Conservation (phyloP, 2,329 filamentous ascomycete genomes). For the Emergomyces africanus region DNA sequence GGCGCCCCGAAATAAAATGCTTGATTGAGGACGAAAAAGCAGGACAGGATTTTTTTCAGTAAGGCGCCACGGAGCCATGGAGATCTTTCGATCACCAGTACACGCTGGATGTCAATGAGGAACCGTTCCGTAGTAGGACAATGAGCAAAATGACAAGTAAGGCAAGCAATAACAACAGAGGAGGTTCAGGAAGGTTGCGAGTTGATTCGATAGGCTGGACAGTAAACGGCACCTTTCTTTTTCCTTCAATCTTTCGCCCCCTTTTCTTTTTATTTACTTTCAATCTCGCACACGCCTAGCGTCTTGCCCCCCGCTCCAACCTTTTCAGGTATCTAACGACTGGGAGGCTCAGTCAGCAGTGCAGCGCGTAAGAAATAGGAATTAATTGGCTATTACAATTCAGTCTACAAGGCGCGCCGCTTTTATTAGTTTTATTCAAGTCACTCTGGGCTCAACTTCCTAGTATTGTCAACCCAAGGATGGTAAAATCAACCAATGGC, state of each 20-base stretch:
- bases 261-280: not conserved
- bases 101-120: no score
- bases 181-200: not conserved
- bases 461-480: not conserved
- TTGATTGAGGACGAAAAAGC: not conserved
- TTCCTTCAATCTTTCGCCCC: not conserved
- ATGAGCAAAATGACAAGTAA: not conserved
- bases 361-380: not conserved
- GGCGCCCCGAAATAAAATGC: not conserved
- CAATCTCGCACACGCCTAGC: no score
- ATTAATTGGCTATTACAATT: not conserved
- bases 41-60: not conserved
- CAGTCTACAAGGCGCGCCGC: not conserved
- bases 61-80: not conserved
- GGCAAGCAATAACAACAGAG: not conserved
- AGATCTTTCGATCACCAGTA: not conserved
- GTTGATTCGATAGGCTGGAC: not conserved
- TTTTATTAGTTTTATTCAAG: not conserved
- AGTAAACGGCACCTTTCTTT: not conserved
- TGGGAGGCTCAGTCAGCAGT: not conserved
- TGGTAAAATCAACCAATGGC: not conserved
- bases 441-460: not conserved
- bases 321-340: not conserved
- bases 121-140: not conserved
- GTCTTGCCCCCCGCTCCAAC: not conserved